Evolutionary conservation across 352 stramenopile genomes (phyloP), one percentile per base, ranked within the genome.

Genomic region (Phytophthora lateralis): DNA sequence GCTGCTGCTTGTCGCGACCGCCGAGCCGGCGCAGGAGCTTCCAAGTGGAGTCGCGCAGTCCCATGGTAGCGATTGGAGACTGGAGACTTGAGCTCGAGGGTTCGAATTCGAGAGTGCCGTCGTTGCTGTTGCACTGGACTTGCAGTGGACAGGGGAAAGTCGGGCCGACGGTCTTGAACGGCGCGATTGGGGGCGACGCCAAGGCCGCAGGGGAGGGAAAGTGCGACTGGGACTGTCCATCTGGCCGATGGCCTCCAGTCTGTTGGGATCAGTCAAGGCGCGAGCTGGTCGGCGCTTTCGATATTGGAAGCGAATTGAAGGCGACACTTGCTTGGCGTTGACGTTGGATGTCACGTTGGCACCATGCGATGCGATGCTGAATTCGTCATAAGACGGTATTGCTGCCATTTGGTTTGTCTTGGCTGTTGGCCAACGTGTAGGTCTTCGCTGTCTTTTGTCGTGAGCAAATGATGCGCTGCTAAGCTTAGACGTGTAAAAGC

Each of bases 11-110:
- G 55, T 76, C 76, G 24, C 73, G 69, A 10, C 70, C 69, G 53
- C 75, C 63, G 51, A 92, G 57, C 37, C 69, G 71, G n/a, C 65
- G 70, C 24, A 92, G 35, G 45, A 82, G 77, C 46, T 77, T 76
- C 41, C 76, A 68, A 7, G 82, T 81, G 17, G 69, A 73, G 35
- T 73, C 68, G 15, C 66, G 63, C 0, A 88, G 50, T 24, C 76
- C 80, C 78, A 89, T 91, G 14, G 17, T 7, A 24, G 9, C 14
- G 6, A 43, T 21, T 3, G 21, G 21, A 6, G 9, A 44, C 24
- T 7, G 38, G 38, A 44, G 38, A 44, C 38, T 44, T 63, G 56
- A 1, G 56, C 51, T 41, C 26, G 50, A 39, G 27, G 21, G 6
- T 27, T 48, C 29, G 41, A 53, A 57, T 60, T 58, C 12, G 6